Percentiles rank a stretch among this genome's conserved stretches.
Conservation (phyloP, 306 rosid species). For the Parietaria judaica region DNA sequence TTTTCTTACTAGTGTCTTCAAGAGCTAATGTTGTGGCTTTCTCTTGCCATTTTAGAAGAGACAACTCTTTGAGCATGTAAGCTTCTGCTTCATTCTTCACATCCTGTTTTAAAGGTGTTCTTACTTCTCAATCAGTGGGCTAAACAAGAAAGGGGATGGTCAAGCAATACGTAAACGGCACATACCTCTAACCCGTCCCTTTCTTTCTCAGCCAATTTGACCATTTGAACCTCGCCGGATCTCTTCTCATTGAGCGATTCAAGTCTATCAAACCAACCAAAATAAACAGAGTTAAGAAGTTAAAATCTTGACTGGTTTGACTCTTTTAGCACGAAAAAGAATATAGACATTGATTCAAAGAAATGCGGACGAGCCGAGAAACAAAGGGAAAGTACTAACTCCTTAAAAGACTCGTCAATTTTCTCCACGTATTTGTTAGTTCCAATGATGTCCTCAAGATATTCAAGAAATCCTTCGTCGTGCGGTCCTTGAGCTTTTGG, state of each 20-base stretch:
- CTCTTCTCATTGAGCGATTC: slow-evolving; percentile 82
- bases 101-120: slow-evolving; percentile 38
- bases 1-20: slow-evolving; percentile 53
- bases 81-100: slow-evolving; percentile 94
- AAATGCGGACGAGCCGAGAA: no score
- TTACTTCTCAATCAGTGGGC: slow-evolving; percentile 2
- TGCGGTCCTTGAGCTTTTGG: slow-evolving; percentile 98
- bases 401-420: slow-evolving; percentile 67
- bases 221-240: slow-evolving; percentile 95
- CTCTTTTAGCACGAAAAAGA: not conserved
- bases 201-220: slow-evolving; percentile 94
- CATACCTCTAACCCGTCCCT: slow-evolving; percentile 85
- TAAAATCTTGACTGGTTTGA: not conserved
- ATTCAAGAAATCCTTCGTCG: slow-evolving; percentile 96
- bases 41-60: slow-evolving; percentile 88
- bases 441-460: slow-evolving; percentile 93
- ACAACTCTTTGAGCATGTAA: slow-evolving; percentile 85
- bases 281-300: not conserved
- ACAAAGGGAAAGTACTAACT: slow-evolving; percentile 46
- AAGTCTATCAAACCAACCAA: slow-evolving; percentile 45
- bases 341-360: no score
- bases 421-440: slow-evolving; percentile 83
- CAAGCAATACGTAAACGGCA: slow-evolving; percentile 13
- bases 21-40: slow-evolving; percentile 74
- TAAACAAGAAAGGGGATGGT: slow-evolving; percentile 7